Evolutionary conservation across 805 yeast species (phyloP).

Genomic region (Zygoascus tannicola): DNA sequence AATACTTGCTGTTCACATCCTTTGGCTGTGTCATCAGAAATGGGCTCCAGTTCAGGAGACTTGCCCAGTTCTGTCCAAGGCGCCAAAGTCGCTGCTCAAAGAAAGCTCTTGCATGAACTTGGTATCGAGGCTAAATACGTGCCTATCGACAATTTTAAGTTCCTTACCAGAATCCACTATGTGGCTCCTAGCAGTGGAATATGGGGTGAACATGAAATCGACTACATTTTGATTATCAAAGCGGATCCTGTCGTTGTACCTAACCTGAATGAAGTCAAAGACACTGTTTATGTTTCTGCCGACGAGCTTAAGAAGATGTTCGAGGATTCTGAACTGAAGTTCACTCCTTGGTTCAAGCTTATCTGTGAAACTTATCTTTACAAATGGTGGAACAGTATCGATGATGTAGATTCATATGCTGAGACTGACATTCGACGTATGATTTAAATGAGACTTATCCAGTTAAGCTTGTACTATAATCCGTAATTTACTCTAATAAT

Average conservation of each 20-base stretch:
- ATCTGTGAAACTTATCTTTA: conserved; percentile 87
- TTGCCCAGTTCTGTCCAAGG: conserved; percentile 62
- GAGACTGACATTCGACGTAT: conserved; percentile 29
- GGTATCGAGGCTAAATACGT: conserved; percentile 61
- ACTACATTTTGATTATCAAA: conserved; percentile 75
- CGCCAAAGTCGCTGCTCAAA: conserved; percentile 77
- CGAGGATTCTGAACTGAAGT: conserved; percentile 48
- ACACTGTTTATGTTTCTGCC: conserved; percentile 61
- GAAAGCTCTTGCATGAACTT: conserved; percentile 87
- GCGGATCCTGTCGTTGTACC: conserved; percentile 42
- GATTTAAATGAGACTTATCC: conserved; percentile 14
- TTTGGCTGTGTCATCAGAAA: conserved; percentile 68
- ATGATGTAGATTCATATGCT: conserved; percentile 41
- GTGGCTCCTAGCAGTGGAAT: conserved; percentile 66
- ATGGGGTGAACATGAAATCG: conserved; percentile 99
- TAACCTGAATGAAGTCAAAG: conserved; percentile 81
- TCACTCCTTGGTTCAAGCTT: conserved; percentile 97
- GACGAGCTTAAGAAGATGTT: conserved; percentile 69
- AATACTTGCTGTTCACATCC: conserved; percentile 99
- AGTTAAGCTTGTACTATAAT: no score
- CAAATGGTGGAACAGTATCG: conserved; percentile 85
- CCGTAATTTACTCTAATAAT: no score
- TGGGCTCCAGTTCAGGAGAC: conserved; percentile 41
- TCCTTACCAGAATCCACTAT: conserved; percentile 89
- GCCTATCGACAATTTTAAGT: conserved; percentile 63